These are phyloP conservation scores for Colletotrichum simmondsii DNA, from an alignment of 2,329 filamentous ascomycete genomes.

Conservation along the genomic window DNA sequence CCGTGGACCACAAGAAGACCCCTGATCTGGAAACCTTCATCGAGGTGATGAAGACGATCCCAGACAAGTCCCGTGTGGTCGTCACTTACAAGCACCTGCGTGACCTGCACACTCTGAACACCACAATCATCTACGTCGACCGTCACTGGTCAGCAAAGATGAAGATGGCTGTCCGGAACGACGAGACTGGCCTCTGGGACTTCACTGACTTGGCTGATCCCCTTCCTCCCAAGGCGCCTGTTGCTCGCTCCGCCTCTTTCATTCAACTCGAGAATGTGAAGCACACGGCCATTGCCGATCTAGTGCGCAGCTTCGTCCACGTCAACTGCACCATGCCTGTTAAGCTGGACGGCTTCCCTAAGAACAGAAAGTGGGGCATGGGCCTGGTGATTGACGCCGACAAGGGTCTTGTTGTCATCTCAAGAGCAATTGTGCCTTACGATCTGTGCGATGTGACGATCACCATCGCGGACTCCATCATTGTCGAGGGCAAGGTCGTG, in stretches of 20 bases:
- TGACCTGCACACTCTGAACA: constrained; percentile 94
- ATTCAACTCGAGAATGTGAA: constrained; percentile 91
- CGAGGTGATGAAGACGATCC: constrained; percentile 88
- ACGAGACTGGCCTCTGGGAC: constrained; percentile 92
- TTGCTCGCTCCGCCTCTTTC: constrained; percentile 85
- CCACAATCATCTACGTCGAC: constrained; percentile 91
- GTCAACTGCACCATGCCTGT: constrained; percentile 93
- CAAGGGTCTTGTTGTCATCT: constrained; percentile 94
- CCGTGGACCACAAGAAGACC: constrained; percentile 90
- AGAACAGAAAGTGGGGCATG: constrained; percentile 93
- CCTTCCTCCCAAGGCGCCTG: constrained; percentile 77
- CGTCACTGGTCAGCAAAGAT: constrained; percentile 97
- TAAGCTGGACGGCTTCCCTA: constrained; percentile 97
- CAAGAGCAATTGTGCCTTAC: constrained; percentile 92
- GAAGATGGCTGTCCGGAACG: constrained; percentile 91
- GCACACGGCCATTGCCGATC: constrained; percentile 89
- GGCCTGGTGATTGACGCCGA: constrained; percentile 97
- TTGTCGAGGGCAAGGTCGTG: constrained; percentile 92
- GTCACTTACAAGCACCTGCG: constrained; percentile 96
- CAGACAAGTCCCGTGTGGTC: constrained; percentile 84
- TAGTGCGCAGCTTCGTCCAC: constrained; percentile 94
- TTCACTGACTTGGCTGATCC: constrained; percentile 87
- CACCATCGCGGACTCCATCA: constrained; percentile 96
- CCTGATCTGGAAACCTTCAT: constrained; percentile 90
- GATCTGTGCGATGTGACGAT: constrained; percentile 96